phyloP scores from a whole-genome alignment of 192 early-diverging fungal genomes.

The Coemansia sp. region DNA sequence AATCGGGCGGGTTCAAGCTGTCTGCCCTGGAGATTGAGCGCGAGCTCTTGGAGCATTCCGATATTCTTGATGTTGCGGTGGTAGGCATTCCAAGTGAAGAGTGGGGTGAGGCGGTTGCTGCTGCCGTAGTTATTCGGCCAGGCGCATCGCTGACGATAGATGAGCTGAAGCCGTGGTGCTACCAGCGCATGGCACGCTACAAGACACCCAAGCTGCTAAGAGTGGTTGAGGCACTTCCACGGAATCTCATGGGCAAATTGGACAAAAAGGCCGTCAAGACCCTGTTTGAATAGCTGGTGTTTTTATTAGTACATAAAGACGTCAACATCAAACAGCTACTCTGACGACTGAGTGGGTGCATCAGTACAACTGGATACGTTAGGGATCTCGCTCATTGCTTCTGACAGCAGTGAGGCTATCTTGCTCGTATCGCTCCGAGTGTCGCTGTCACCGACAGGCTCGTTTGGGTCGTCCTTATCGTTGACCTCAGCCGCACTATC shows the following conservation, averaged over 20 bases:
- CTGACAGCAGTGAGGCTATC: background rate
- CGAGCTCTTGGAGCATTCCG: slow-evolving; percentile 63
- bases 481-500: background rate
- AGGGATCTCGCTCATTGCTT: background rate
- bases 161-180: slow-evolving; percentile 55
- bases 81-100: slow-evolving; percentile 70
- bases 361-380: background rate
- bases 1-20: slow-evolving; percentile 86
- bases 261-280: slow-evolving; percentile 73
- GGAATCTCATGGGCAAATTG: slow-evolving; percentile 88
- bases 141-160: slow-evolving; percentile 24
- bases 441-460: background rate
- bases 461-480: background rate
- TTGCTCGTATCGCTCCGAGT: background rate
- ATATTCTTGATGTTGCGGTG: slow-evolving; percentile 69
- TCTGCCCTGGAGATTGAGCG: slow-evolving; percentile 83
- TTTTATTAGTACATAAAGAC: too few relatives aligned
- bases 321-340: background rate
- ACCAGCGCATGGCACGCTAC: slow-evolving; percentile 68
- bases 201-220: slow-evolving; percentile 66
- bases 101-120: slow-evolving; percentile 77
- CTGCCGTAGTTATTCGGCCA: slow-evolving; percentile 58
- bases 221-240: slow-evolving; percentile 61
- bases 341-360: background rate
- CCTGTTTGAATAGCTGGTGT: slow-evolving; percentile 41